Base-by-base conservation (phyloP, 371 early-diverging fungal genomes). In the Actinomortierella ambigua region DNA sequence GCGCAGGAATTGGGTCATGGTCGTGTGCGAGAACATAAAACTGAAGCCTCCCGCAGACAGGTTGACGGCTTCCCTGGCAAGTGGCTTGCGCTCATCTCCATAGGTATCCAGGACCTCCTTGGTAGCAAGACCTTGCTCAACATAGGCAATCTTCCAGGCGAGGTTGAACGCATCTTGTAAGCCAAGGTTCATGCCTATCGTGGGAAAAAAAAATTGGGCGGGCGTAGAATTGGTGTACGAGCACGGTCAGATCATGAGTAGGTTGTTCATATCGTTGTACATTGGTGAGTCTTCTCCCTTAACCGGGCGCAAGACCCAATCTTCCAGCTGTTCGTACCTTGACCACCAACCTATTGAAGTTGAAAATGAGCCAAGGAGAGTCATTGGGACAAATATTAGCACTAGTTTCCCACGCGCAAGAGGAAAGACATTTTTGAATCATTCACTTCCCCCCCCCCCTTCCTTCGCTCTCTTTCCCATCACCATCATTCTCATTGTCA, bases 111-210 rank as follows among this genome's bases (percentile, higher is more conserved):
- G 53, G 34, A 73, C 23, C 1, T 41, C 2, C 41, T 55, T 40
- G 3, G 67, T 67, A 2, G 75, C 75, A 28, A 67, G 51, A 1
- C 67, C 67, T 22, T 73, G 60, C n/a, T 66, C 17, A 15, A 73
- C 75, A 0, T 66, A 46, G 2, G 67, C 75, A 29, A 73, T 23
- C 52, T 73, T 73, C 75, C 75, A 73, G 20, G 63, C 39, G 54
- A 73, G 28, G 41, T 73, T 73, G 61, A 49, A 53, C 17, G 75
- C 62, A 22, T 73, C 75, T 24, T 73, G 75, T 13, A 73, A 44
- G 15, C 75, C 75, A 4, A 46, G 44, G 53, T 73, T 73, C 75
- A 73, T 73, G 4, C 73, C 73, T 71, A 50, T 34, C n/a, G n/a
- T n/a, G n/a, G n/a, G 34, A 34, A 34, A 34, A 34, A 4, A 11